Percentiles rank a stretch among this genome's conserved stretches.
These are phyloP conservation scores for Ordospora pajunii DNA, from an alignment of 371 early-diverging fungal genomes.

Conservation along the genomic window DNA sequence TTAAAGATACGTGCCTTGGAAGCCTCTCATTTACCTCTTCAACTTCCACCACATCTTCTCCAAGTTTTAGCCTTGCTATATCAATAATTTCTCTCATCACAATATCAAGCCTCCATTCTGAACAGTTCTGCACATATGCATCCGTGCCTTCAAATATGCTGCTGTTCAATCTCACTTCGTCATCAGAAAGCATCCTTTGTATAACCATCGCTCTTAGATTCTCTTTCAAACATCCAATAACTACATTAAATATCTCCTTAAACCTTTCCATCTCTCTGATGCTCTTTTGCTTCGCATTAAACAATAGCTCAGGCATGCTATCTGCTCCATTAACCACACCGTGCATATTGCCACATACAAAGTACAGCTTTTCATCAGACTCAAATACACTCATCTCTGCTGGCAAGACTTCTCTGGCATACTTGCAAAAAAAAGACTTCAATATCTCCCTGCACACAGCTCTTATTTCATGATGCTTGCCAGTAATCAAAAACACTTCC, in stretches of 20 bases:
- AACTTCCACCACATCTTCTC: background rate
- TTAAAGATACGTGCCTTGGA: slow-evolving; percentile 3
- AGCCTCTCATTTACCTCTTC: background rate
- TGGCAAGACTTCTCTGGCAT: background rate
- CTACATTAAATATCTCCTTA: background rate
- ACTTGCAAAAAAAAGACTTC: background rate
- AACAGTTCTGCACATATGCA: background rate
- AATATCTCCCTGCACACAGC: background rate
- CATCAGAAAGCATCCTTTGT: background rate
- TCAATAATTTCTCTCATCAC: slow-evolving; percentile 26
- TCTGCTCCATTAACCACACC: background rate
- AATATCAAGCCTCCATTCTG: slow-evolving; percentile 28
- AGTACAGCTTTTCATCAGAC: background rate
- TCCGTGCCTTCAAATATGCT: background rate
- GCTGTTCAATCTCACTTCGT: background rate
- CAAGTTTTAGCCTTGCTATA: background rate
- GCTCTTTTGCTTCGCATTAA: no score
- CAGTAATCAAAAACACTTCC: background rate
- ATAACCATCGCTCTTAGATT: slow-evolving; percentile 3
- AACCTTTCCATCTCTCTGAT: background rate
- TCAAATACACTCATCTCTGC: background rate
- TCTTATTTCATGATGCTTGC: background rate
- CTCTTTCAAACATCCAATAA: background rate
- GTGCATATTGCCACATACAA: background rate
- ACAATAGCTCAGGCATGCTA: background rate